Percentiles rank a stretch among this genome's conserved stretches.
Evolutionary conservation across 495 filamentous ascomycete genomes (phyloP).

Genomic region (Halenospora varia): DNA sequence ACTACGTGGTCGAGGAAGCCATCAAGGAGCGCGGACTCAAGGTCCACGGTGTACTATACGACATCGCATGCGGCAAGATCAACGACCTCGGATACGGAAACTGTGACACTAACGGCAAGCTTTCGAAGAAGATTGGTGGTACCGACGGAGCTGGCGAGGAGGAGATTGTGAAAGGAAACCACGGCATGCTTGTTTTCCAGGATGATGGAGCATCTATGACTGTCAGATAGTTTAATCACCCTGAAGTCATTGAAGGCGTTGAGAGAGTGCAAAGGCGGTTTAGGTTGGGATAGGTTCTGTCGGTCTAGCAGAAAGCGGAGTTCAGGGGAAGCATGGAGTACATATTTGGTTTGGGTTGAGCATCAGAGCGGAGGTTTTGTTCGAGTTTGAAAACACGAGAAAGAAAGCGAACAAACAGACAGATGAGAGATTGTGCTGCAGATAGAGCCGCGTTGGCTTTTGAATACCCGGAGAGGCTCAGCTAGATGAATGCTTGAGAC

Average conservation of each 20-base stretch:
- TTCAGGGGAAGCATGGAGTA: no score
- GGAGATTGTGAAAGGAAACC: constrained; percentile 39
- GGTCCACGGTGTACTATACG: constrained; percentile 70
- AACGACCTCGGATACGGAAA: constrained; percentile 49
- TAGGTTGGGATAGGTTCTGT: no score
- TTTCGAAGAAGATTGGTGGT: background rate
- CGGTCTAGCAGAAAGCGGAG: no score
- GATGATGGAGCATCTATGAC: constrained; percentile 24
- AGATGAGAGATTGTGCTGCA: no score
- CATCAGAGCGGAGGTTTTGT: no score
- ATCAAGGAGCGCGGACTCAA: constrained; percentile 64
- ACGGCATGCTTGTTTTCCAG: constrained; percentile 45
- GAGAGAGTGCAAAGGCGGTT: background rate
- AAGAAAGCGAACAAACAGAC: no score
- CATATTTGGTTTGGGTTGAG: no score
- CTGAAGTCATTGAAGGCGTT: no score
- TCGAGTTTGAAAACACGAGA: no score
- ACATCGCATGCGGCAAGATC: constrained; percentile 57
- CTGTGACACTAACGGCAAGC: background rate
- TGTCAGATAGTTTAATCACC: constrained; percentile 10
- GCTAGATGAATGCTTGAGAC: no score
- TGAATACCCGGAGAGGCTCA: no score
- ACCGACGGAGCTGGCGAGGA: background rate
- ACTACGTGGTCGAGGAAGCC: constrained; percentile 56
- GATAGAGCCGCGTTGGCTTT: no score